Percentiles rank a stretch among this genome's conserved stretches.
Conservation (phyloP, 306 rosid species). For the Castanea crenata region DNA sequence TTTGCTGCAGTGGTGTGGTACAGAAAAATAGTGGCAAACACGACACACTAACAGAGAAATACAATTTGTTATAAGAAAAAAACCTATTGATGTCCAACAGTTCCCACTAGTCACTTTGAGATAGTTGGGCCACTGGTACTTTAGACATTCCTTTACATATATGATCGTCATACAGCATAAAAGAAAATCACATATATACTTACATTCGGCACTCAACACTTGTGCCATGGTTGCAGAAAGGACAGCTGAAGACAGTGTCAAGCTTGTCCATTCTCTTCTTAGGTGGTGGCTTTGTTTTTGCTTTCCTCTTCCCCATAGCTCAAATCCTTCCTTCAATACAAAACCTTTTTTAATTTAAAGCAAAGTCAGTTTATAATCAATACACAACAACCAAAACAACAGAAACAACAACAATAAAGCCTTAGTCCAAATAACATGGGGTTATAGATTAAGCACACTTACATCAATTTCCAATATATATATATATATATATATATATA, state of each 20-base stretch:
- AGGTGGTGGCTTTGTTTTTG: conserved; percentile 88
- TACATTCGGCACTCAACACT: conserved; percentile 94
- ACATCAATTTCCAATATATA: not conserved
- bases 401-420: too few relatives aligned
- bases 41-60: not conserved
- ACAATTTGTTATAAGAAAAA: not conserved
- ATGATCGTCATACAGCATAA: not conserved
- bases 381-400: too few relatives aligned
- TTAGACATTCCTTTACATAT: not conserved
- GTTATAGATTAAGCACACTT: not conserved
- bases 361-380: conserved; percentile 1
- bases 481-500: too few relatives aligned
- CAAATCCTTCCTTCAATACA: conserved; percentile 25
- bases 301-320: conserved; percentile 90
- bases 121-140: not conserved
- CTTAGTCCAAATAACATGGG: too few relatives aligned
- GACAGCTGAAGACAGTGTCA: conserved; percentile 93
- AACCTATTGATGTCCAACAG: not conserved
- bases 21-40: not conserved
- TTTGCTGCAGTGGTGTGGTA: not conserved
- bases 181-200: conserved; percentile 19
- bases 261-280: conserved; percentile 97
- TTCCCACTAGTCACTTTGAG: not conserved
- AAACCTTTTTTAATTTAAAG: not conserved
- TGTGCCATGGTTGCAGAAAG: conserved; percentile 94